phyloP scores from a whole-genome alignment of 129 eudicot genomes.

The Erigeron canadensis region DNA sequence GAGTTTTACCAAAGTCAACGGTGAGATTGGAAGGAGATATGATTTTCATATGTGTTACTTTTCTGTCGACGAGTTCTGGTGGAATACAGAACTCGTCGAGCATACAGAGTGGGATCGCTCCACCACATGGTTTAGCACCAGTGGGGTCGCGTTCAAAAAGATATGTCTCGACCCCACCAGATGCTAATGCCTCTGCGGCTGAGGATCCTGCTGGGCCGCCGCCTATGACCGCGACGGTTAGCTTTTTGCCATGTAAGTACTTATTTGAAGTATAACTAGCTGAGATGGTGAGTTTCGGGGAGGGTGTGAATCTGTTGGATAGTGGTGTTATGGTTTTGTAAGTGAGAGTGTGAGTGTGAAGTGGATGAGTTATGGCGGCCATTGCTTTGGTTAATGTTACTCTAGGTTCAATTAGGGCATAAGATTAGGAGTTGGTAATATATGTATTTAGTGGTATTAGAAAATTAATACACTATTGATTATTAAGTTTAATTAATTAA shows the following conservation, averaged over 20 bases:
- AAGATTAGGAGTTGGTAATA: background rate
- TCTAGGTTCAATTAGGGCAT: background rate
- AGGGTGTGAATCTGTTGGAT: conserved; percentile 20
- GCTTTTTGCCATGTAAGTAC: conserved; percentile 60
- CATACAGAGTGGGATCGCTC: conserved; percentile 96
- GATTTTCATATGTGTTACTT: conserved; percentile 94
- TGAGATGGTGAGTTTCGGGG: conserved; percentile 32
- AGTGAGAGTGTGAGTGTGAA: conserved; percentile 26
- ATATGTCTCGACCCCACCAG: conserved; percentile 83
- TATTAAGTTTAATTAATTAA: too few relatives aligned
- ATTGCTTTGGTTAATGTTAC: conserved; percentile 13
- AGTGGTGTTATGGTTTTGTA: conserved; percentile 23
- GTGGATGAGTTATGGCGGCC: conserved; percentile 39
- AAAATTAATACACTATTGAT: too few relatives aligned
- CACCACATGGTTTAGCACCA: conserved; percentile 96
- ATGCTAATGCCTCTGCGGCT: conserved; percentile 86
- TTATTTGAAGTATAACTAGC: conserved; percentile 60
- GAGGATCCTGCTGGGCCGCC: conserved; percentile 96
- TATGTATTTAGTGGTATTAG: background rate
- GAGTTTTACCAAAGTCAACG: conserved; percentile 90
- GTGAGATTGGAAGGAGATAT: conserved; percentile 94
- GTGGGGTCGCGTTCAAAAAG: conserved; percentile 70
- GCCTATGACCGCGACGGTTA: conserved; percentile 80
- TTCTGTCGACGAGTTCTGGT: conserved; percentile 72
- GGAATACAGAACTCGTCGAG: conserved; percentile 93